Conservation (phyloP, 495 filamentous ascomycete genomes). For the Schizothecium vesticola region DNA sequence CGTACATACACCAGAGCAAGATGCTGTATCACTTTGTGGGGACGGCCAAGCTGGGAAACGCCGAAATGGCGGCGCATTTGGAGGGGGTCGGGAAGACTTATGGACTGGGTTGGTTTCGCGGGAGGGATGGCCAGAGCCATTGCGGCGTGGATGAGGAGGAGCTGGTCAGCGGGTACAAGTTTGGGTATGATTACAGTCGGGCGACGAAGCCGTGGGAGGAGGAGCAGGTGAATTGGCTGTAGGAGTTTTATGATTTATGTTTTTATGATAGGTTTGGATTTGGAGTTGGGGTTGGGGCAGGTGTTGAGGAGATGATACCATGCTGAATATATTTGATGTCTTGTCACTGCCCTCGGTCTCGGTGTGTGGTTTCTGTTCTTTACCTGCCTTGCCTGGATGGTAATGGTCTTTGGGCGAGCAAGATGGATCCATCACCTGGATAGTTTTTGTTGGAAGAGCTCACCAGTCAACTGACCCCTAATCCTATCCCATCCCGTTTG, state of each 20-base stretch:
- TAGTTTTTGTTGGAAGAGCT: no score
- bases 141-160: slow-evolving; percentile 69
- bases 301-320: not conserved
- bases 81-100: slow-evolving; percentile 55
- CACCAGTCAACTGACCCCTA: no score
- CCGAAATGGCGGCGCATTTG: slow-evolving; percentile 51
- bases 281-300: not conserved
- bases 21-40: slow-evolving; percentile 68
- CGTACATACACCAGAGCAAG: slow-evolving; percentile 67
- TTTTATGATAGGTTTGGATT: not conserved
- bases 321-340: not conserved
- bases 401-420: not conserved
- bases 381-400: not conserved
- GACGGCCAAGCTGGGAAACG: slow-evolving; percentile 54
- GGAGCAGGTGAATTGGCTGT: slow-evolving; percentile 29
- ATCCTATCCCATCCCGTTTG: no score
- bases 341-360: not conserved
- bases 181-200: slow-evolving; percentile 45
- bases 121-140: slow-evolving; percentile 59
- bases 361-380: not conserved
- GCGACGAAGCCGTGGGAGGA: slow-evolving; percentile 42
- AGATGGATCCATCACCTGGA: not conserved
- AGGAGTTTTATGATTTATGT: not conserved
- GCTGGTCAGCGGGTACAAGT: slow-evolving; percentile 52
- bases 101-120: slow-evolving; percentile 67